Percentiles rank a stretch among this genome's conserved stretches.
Evolutionary conservation across 2,329 filamentous ascomycete genomes (phyloP).

Genomic region (Talaromyces albobiverticillius): DNA sequence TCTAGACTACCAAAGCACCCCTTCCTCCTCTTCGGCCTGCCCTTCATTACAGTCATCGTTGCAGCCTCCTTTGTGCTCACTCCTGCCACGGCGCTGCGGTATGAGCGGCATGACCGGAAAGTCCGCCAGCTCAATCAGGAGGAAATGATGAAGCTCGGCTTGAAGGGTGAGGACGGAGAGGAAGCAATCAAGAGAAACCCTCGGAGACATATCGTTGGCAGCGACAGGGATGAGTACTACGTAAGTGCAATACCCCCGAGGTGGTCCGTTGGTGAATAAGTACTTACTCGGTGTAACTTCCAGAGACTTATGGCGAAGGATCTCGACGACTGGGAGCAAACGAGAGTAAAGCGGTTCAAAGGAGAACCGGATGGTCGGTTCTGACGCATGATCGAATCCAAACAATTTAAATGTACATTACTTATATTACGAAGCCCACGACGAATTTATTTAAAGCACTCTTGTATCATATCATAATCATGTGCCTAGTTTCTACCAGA

Average conservation of each 20-base stretch:
- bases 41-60: conserved; percentile 86
- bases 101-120: conserved; percentile 88
- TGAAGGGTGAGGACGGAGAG: conserved; percentile 66
- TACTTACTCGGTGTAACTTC: background rate
- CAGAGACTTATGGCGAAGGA: conserved; percentile 84
- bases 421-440: background rate
- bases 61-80: conserved; percentile 92
- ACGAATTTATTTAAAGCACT: background rate
- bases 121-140: conserved; percentile 81
- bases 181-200: conserved; percentile 64
- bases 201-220: conserved; percentile 39
- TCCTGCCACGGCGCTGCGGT: conserved; percentile 87
- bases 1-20: conserved; percentile 71
- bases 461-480: background rate
- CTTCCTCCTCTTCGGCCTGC: conserved; percentile 89
- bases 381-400: background rate
- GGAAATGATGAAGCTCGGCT: conserved; percentile 77
- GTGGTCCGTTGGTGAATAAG: background rate
- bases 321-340: conserved; percentile 94
- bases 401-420: background rate
- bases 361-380: conserved; percentile 87
- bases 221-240: conserved; percentile 49
- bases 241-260: conserved; percentile 27
- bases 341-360: conserved; percentile 81
- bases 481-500: background rate